These are phyloP conservation scores for Acidiella bohemica DNA, from an alignment of 495 filamentous ascomycete genomes.

Conservation along the genomic window DNA sequence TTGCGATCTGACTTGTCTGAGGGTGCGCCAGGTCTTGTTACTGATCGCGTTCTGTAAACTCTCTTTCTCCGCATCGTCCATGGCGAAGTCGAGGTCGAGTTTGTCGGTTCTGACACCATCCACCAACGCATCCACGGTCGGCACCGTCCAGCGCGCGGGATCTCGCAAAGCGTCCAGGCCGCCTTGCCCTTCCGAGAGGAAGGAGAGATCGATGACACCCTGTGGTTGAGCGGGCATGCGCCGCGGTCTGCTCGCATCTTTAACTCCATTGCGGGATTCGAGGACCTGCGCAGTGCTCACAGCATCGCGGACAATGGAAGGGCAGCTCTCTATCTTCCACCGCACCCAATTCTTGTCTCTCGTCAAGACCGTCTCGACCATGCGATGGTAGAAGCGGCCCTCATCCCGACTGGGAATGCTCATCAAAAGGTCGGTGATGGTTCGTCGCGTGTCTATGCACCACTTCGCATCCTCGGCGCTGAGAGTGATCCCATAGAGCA, in stretches of 20 bases:
- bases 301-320: slow-evolving; percentile 61
- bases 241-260: slow-evolving; percentile 51
- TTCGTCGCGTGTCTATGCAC: slow-evolving; percentile 55
- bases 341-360: slow-evolving; percentile 96
- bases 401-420: slow-evolving; percentile 47
- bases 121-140: slow-evolving; percentile 39
- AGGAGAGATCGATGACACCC: slow-evolving; percentile 59
- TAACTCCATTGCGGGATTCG: slow-evolving; percentile 49
- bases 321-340: slow-evolving; percentile 93
- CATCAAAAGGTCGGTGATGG: slow-evolving; percentile 60
- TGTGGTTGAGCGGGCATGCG: slow-evolving; percentile 51
- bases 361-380: slow-evolving; percentile 88
- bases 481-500: slow-evolving; percentile 64
- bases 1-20: slow-evolving; percentile 60
- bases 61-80: slow-evolving; percentile 54
- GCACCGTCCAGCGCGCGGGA: slow-evolving; percentile 41
- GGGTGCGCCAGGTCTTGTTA: slow-evolving; percentile 77
- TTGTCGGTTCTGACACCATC: slow-evolving; percentile 52
- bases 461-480: slow-evolving; percentile 79
- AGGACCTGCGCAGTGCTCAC: slow-evolving; percentile 51
- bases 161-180: slow-evolving; percentile 48
- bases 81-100: slow-evolving; percentile 71
- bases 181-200: slow-evolving; percentile 51
- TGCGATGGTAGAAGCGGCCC: slow-evolving; percentile 85
- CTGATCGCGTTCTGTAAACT: slow-evolving; percentile 51